A percentile compares a stretch with the other conserved stretches of the same genome.
These are phyloP conservation scores for Neodidymelliopsis sp. DNA, from an alignment of 2,329 filamentous ascomycete genomes.

Conservation along the genomic window DNA sequence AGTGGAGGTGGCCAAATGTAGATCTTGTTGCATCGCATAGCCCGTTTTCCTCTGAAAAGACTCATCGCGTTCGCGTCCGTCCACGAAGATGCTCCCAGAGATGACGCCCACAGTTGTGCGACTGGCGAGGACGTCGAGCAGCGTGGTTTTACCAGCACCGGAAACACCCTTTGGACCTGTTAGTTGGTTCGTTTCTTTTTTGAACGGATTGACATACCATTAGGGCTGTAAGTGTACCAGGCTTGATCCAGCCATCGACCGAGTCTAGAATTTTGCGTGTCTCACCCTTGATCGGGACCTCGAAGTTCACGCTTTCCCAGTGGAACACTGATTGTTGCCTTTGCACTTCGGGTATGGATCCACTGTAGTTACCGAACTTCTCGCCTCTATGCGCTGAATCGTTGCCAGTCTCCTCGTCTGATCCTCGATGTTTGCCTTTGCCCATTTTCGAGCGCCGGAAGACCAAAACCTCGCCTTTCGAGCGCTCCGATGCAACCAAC, in stretches of 20 bases:
- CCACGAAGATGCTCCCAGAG: conserved; percentile 37
- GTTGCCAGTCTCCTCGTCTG: conserved; percentile 48
- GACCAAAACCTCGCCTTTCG: conserved; percentile 72
- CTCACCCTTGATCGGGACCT: conserved; percentile 48
- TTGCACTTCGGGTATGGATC: conserved; percentile 38
- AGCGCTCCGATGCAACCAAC: conserved; percentile 66
- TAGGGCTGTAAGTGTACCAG: conserved; percentile 56
- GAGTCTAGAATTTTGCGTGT: conserved; percentile 59
- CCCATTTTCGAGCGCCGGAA: conserved; percentile 57
- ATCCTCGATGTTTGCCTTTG: conserved; percentile 33
- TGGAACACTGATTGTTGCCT: conserved; percentile 50
- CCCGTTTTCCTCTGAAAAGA: conserved; percentile 89
- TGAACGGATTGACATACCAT: conserved; percentile 46
- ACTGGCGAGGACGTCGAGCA: conserved; percentile 75
- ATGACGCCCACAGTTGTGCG: conserved; percentile 39
- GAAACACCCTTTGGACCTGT: conserved; percentile 69
- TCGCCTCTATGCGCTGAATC: conserved; percentile 40
- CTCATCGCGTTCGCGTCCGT: conserved; percentile 61
- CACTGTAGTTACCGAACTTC: conserved; percentile 34
- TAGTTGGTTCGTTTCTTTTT: neutral
- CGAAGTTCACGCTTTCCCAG: conserved; percentile 38
- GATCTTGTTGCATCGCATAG: conserved; percentile 75
- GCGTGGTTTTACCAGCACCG: conserved; percentile 87
- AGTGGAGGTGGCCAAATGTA: conserved; percentile 42
- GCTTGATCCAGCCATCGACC: conserved; percentile 63